phyloP scores from a whole-genome alignment of 1,284 basidiomycete species.

The Microbotryum intermedium region DNA sequence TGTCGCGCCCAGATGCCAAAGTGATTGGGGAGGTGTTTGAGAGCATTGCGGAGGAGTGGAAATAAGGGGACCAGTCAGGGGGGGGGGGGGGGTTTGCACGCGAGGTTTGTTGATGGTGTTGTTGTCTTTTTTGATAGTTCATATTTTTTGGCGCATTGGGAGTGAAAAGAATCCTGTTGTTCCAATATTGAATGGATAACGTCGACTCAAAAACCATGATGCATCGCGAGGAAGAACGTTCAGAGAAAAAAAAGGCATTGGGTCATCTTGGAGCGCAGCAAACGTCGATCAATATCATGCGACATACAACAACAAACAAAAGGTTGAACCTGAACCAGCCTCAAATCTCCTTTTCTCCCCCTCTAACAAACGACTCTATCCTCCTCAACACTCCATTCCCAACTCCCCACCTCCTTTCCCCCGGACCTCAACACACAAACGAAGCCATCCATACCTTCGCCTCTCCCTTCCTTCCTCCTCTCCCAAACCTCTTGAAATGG shows the following conservation, averaged over 20 bases:
- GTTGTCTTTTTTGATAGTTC: neutral
- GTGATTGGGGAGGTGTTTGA: too few relatives aligned
- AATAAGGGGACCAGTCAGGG: too few relatives aligned
- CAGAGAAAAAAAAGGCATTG: too few relatives aligned
- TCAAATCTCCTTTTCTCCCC: too few relatives aligned
- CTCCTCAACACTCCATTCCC: slow-evolving; percentile 11
- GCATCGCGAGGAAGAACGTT: too few relatives aligned
- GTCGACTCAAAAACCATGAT: too few relatives aligned
- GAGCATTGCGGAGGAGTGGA: neutral
- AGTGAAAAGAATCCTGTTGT: too few relatives aligned
- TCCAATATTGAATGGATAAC: too few relatives aligned
- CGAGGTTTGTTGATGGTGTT: neutral
- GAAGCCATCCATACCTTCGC: slow-evolving; percentile 6
- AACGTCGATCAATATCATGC: too few relatives aligned
- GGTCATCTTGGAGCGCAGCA: too few relatives aligned
- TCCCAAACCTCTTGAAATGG: slow-evolving; percentile 31
- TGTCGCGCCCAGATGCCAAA: too few relatives aligned
- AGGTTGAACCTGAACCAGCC: neutral
- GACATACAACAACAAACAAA: neutral
- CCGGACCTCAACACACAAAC: slow-evolving; percentile 14
- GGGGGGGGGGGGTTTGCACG: neutral
- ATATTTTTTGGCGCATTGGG: too few relatives aligned
- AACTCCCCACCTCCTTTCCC: slow-evolving; percentile 17
- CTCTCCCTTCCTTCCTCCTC: neutral
- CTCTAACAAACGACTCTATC: slow-evolving; percentile 4